These are phyloP conservation scores for Cicer arietinum DNA, from an alignment of 306 rosid genomes.

Conservation along the genomic window DNA sequence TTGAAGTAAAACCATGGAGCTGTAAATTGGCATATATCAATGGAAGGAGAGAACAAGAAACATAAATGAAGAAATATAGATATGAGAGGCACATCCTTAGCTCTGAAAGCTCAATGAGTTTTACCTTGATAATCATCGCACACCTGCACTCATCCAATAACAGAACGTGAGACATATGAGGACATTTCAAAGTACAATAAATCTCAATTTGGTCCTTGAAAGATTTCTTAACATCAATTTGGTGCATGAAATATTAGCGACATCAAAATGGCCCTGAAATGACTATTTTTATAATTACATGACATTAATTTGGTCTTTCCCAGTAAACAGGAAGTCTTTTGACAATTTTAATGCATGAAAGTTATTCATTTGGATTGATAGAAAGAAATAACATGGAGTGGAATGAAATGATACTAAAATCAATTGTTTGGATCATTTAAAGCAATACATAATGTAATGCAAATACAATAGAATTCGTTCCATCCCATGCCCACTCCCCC, in stretches of 20 bases:
- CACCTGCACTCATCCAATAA: slow-evolving; percentile 68
- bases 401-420: background rate
- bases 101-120: slow-evolving; percentile 35
- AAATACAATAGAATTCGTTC: background rate
- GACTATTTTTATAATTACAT: background rate
- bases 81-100: slow-evolving; percentile 6
- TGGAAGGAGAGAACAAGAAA: slow-evolving; percentile 11
- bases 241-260: slow-evolving; percentile 22
- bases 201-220: slow-evolving; percentile 11
- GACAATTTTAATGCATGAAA: slow-evolving; percentile 1
- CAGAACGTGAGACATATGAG: slow-evolving; percentile 48
- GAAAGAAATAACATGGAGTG: background rate
- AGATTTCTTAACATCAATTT: slow-evolving; percentile 20
- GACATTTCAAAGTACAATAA: slow-evolving; percentile 32
- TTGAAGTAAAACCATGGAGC: slow-evolving; percentile 19
- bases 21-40: slow-evolving; percentile 14
- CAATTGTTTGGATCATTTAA: background rate
- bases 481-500: background rate
- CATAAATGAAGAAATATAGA: slow-evolving; percentile 28
- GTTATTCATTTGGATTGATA: background rate
- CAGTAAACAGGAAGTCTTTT: background rate
- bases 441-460: background rate
- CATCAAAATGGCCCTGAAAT: slow-evolving; percentile 30
- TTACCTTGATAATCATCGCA: slow-evolving; percentile 87
- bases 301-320: slow-evolving; percentile 22